These are phyloP conservation scores for Juglanconis sp. DNA, from an alignment of 2,329 filamentous ascomycete species.

Conservation along the genomic window DNA sequence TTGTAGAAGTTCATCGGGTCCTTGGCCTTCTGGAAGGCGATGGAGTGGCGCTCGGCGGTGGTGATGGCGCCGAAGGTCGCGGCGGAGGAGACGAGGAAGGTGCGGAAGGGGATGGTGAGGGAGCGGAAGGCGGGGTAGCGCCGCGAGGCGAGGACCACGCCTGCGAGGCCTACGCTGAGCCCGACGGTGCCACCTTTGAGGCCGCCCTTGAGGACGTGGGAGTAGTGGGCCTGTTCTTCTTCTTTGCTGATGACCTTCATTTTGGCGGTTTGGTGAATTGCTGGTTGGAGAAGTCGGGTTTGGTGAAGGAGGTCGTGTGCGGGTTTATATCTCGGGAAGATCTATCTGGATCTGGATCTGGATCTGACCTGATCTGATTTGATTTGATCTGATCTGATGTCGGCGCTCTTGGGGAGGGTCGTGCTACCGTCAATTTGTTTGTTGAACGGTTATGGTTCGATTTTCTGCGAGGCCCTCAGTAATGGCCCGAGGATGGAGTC, in stretches of 20 bases:
- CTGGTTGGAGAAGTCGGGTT: constrained; percentile 6
- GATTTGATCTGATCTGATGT: neutral
- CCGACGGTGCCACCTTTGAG: constrained; percentile 69
- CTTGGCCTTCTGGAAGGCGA: constrained; percentile 63
- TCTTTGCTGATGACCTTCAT: constrained; percentile 98
- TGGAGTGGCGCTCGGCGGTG: constrained; percentile 69
- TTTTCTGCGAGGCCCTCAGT: neutral
- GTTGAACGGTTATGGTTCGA: neutral
- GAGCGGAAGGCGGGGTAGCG: constrained; percentile 73
- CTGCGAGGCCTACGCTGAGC: constrained; percentile 61
- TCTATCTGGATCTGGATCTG: neutral
- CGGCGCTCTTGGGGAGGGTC: neutral
- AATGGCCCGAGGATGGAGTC: neutral
- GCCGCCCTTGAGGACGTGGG: constrained; percentile 75
- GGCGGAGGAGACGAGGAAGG: constrained; percentile 81
- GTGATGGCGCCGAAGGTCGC: constrained; percentile 87
- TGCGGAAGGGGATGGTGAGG: constrained; percentile 84
- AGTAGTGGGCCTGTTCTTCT: constrained; percentile 85
- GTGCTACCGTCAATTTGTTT: neutral
- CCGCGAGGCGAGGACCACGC: constrained; percentile 63
- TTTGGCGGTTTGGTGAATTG: constrained; percentile 28
- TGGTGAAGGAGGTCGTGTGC: neutral
- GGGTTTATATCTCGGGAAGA: neutral
- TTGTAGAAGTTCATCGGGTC: constrained; percentile 68
- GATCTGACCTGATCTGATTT: neutral